Base-by-base conservation (phyloP, 805 yeast genomes). In the Hanseniaspora valbyensis region DNA sequence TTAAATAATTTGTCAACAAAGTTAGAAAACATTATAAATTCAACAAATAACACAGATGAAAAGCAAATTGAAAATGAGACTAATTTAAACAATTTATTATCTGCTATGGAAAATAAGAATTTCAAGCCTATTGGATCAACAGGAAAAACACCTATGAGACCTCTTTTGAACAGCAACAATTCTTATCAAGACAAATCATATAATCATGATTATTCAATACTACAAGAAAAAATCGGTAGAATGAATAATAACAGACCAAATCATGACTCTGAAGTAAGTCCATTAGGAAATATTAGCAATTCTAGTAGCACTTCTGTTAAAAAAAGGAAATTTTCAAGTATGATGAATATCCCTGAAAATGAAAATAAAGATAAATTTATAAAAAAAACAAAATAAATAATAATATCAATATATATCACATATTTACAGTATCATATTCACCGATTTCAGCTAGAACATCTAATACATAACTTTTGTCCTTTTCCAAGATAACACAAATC, bases 401-500 rank as follows among this genome's bases (percentile, higher is more conserved):
- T 19, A 29, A 42, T n/a, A 12, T 26, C 10, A 26, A 26, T 7
- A 10, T 33, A 18, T n/a, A 18, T 59, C 53, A 69, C 48, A 66
- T 59, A 53, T 71, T 74, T 1, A 77, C 66, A 13, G 75, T 61
- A 46, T 65, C 71, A 66, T 76, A 76, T 16, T 73, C 74, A 1
- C 80, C 80, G 28, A 78, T 63, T 29, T 64, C 63, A 29, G 67
- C 61, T n/a, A 79, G 53, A 3, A 76, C 49, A 2, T 57, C 58
- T 56, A 79, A 82, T 1, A 83, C 75, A 26, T 80, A 81, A 19
- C 61, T 61, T 42, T 77, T 67, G 9, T 83, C 72, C 58, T 72
- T 71, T 42, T 72, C 75, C 57, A 85, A 66, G 52, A 78, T 82
- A 0, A 90, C 84, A 58, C 90, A 81, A 2, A 86, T 79, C 3